Evolutionary conservation across 306 rosid species (phyloP).

Genomic region (Gastrolobium villosum): DNA sequence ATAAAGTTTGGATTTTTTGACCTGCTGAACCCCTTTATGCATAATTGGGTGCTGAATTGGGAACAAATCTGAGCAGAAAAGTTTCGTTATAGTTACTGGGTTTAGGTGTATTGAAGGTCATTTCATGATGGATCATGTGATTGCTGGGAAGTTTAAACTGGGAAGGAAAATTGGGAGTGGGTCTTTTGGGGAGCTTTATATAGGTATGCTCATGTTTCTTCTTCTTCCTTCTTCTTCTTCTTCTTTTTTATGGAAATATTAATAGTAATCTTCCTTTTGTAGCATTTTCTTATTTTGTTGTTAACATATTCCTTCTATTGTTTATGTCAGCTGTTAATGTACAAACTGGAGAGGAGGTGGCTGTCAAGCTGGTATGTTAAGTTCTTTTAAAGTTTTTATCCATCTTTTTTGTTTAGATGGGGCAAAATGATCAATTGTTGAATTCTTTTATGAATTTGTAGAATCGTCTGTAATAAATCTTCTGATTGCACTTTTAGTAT

Average conservation of each 20-base stretch:
- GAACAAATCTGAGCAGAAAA: constrained; percentile 54
- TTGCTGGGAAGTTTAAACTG: constrained; percentile 92
- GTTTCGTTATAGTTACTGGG: constrained; percentile 48
- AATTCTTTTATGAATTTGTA: constrained; percentile 24
- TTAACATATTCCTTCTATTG: constrained; percentile 37
- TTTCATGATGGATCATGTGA: constrained; percentile 87
- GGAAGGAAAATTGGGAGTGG: constrained; percentile 99
- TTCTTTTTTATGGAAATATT: neutral
- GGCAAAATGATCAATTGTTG: constrained; percentile 34
- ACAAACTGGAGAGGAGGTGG: constrained; percentile 98
- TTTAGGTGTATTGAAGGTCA: constrained; percentile 51
- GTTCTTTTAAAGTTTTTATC: constrained; percentile 1
- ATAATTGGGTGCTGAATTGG: constrained; percentile 57
- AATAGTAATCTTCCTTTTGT: neutral
- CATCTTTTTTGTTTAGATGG: constrained; percentile 30
- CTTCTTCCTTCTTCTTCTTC: neutral
- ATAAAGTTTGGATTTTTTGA: constrained; percentile 47
- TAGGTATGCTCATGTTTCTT: constrained; percentile 64
- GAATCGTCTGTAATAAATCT: neutral
- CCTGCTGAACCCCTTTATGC: constrained; percentile 47
- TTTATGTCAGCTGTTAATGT: constrained; percentile 80
- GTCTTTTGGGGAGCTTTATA: constrained; percentile 98
- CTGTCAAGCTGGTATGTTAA: constrained; percentile 93
- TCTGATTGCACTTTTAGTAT: constrained; percentile 20
- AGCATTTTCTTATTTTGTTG: constrained; percentile 13